Base-by-base conservation (phyloP, 441 rosid species). In the Adansonia madagascariensis region DNA sequence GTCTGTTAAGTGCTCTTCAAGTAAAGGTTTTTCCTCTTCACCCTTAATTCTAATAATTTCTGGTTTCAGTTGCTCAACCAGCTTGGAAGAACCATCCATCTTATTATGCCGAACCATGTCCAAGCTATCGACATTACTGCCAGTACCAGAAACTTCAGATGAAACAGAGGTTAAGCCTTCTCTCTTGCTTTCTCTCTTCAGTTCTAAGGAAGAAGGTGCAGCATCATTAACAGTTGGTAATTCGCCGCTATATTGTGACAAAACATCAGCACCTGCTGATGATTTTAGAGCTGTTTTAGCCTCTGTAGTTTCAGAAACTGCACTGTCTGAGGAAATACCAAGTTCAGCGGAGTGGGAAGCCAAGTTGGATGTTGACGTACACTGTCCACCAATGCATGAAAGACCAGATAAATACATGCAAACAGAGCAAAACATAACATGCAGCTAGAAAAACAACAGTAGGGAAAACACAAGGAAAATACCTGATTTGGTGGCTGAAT, bases 401-500 rank as follows among this genome's bases (percentile, higher is more conserved):
- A 39, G 15, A 56, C 44, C n/a, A 56, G 35, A 22, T 52, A 75
- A 82, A 77, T 72, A 49, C 43, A 75, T 12, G 60, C 63, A 76
- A 71, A 69, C 66, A 35, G 41, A 35, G 41, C 41, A 12, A 63
- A 63, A 63, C 68, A 35, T 63, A 63, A 18, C 0, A 49, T 57
- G 35, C 52, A 43, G 39, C 22, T 31, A 22, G 76, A 56, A 35
- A 35, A 57, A 55, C 6, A 14, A 46, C 20, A 47, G 22, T 8
- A 64, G 20, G 44, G 14, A 20, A 27, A 47, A 61, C 52, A 73
- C 79, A 8, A 17, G 6, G 20, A 75, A 22, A 60, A 77, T 11
- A 89, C 98, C 97, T 89, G 88, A 69, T 79, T 82, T 52, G 75
- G 82, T 50, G 76, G 81, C 62, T 78, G 91, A 35, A 78, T 43